Evolutionary conservation across 805 yeast genomes (phyloP), one percentile per base, ranked within the genome.

Genomic region (Candida sphagnicola): DNA sequence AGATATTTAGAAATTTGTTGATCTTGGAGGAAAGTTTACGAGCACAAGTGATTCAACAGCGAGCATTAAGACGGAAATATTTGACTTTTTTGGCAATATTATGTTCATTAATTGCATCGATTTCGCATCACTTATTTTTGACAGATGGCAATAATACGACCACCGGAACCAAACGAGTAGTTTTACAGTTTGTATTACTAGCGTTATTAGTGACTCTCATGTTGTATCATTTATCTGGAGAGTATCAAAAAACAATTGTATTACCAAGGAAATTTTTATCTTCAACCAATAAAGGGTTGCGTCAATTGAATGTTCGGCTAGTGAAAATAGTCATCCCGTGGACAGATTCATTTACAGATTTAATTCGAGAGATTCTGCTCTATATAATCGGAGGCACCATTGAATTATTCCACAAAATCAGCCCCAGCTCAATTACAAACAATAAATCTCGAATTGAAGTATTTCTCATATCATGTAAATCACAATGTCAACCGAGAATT

Each of bases 11-110:
- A 34, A 89, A 91, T 56, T 61, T 93, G 48, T 65, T 91, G 34
- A 83, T 91, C 12, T 59, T 90, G 38, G 99, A 91, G 59, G 95
- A 90, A 54, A 80, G 87, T 39, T 67, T 93, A 36, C 72, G 97
- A 28, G 80, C 76, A 43, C 98, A 91, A 62, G 85, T 82, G 34
- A 65, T 72, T n/a, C 82, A 79, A 38, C 90, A 88, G 55, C 75
- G 78, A 38, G 65, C 74, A 5, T 63, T 88, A 42, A 70, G 95
- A 46, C 62, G 80, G 31, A 79, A 80, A 47, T 80, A 83, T 53
- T 59, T 78, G 38, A 60, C 77, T 10, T 84, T 84, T 51, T 48
- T 69, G 44, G 62, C 67, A 8, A 48, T 60, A 3, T 48, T 69
- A 13, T 66, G 72, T 48, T 55, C 65, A 21, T 48, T 67, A n/a